Conservation (phyloP, 75 land plant species). For the Cunninghamia lanceolata region DNA sequence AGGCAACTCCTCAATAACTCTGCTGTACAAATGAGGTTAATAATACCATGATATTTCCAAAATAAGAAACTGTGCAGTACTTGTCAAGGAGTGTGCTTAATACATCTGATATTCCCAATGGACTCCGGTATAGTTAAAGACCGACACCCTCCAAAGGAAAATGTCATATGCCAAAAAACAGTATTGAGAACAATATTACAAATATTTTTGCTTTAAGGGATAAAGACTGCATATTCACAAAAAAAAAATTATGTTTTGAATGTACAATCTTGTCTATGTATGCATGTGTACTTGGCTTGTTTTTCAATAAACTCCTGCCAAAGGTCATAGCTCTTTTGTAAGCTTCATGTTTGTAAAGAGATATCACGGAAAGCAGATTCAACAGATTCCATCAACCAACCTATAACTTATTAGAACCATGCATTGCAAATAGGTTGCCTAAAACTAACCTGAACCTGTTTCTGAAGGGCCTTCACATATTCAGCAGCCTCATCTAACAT, state of each 20-base stretch:
- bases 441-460: conserved; percentile 24
- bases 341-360: neutral
- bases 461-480: conserved; percentile 30
- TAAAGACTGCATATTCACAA: neutral
- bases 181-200: neutral
- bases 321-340: neutral
- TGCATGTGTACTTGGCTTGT: conserved; percentile 8
- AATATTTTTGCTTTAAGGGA: neutral
- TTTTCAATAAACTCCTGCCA: conserved; percentile 16
- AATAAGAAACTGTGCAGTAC: neutral
- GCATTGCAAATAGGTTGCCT: neutral
- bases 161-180: neutral
- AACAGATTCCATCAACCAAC: neutral
- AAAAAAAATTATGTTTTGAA: conserved; percentile 1
- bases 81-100: neutral
- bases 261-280: neutral
- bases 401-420: neutral
- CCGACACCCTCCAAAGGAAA: neutral
- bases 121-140: neutral
- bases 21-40: neutral
- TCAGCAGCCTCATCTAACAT: conserved; percentile 42
- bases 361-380: neutral
- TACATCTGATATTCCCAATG: neutral
- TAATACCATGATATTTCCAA: neutral
- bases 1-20: neutral